Evolutionary conservation across 306 rosid genomes (phyloP).

Genomic region (Ammopiptanthus mongolicus): DNA sequence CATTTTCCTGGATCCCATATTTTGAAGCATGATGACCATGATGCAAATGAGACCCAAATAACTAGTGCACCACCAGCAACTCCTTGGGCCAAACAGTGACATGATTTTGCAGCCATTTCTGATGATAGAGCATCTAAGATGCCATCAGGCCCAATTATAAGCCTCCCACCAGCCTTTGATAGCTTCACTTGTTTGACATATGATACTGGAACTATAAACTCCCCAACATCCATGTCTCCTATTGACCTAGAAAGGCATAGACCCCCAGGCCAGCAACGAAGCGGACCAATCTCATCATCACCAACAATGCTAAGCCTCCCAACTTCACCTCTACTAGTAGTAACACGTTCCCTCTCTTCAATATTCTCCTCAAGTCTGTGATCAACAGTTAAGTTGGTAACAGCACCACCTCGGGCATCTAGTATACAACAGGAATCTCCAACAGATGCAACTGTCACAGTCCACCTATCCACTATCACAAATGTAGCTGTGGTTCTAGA

Average conservation of each 20-base stretch:
- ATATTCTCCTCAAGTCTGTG: slow-evolving; percentile 92
- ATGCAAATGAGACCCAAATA: too few relatives aligned
- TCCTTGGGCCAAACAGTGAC: slow-evolving; percentile 55
- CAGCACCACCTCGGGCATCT: slow-evolving; percentile 88
- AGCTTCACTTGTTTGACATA: slow-evolving; percentile 75
- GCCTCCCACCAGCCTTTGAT: slow-evolving; percentile 66
- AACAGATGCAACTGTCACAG: slow-evolving; percentile 94
- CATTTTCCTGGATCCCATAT: too few relatives aligned
- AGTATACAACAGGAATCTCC: slow-evolving; percentile 96
- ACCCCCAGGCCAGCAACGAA: slow-evolving; percentile 99
- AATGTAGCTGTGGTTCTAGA: slow-evolving; percentile 96
- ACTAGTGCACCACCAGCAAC: too few relatives aligned
- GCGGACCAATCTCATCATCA: slow-evolving; percentile 96
- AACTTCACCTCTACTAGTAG: slow-evolving; percentile 96
- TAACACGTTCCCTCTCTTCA: slow-evolving; percentile 92
- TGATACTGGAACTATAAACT: slow-evolving; percentile 68
- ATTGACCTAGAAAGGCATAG: slow-evolving; percentile 82
- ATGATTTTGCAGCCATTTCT: slow-evolving; percentile 57
- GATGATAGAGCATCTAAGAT: slow-evolving; percentile 75
- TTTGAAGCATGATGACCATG: too few relatives aligned
- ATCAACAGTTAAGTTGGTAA: slow-evolving; percentile 82
- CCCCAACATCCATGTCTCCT: slow-evolving; percentile 78
- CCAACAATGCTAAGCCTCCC: slow-evolving; percentile 95
- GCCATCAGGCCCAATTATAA: slow-evolving; percentile 66
- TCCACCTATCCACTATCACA: slow-evolving; percentile 95